Evolutionary conservation across 768 basidiomycete species (phyloP).

Genomic region (Paxillus involutus): DNA sequence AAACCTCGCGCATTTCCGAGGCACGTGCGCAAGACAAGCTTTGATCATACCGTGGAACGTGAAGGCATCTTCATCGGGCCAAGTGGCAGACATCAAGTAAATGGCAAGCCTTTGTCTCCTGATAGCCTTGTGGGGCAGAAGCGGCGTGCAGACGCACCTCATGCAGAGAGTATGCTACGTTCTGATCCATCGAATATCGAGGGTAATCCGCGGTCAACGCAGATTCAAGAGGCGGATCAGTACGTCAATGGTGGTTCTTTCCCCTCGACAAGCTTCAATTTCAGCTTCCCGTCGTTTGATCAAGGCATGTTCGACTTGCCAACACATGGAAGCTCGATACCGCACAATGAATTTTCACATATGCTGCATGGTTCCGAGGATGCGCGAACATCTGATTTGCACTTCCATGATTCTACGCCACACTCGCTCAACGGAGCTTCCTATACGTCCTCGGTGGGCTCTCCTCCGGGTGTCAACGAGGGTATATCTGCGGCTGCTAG

Average conservation of each 20-base stretch:
- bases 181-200: conserved; percentile 69
- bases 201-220: conserved; percentile 28
- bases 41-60: conserved; percentile 85
- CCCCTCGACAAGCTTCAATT: conserved; percentile 70
- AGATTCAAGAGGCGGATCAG: conserved; percentile 38
- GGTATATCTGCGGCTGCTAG: conserved; percentile 66
- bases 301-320: conserved; percentile 58
- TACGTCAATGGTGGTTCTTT: conserved; percentile 50
- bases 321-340: conserved; percentile 30
- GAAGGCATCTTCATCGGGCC: conserved; percentile 58
- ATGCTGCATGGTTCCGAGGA: conserved; percentile 29
- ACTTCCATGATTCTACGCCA: conserved; percentile 31
- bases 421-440: conserved; percentile 29
- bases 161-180: conserved; percentile 75
- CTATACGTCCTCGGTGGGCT: conserved; percentile 37
- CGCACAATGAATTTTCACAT: conserved; percentile 36
- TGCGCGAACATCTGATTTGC: conserved; percentile 29
- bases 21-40: conserved; percentile 91
- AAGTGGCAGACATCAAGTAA: conserved; percentile 76
- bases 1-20: conserved; percentile 67
- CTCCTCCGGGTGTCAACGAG: conserved; percentile 37
- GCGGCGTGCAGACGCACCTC: conserved; percentile 79
- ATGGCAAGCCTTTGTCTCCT: conserved; percentile 68
- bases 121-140: conserved; percentile 70
- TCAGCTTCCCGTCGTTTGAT: conserved; percentile 64